phyloP scores from a whole-genome alignment of 2,329 filamentous ascomycete genomes.

The Penicillium sp. region DNA sequence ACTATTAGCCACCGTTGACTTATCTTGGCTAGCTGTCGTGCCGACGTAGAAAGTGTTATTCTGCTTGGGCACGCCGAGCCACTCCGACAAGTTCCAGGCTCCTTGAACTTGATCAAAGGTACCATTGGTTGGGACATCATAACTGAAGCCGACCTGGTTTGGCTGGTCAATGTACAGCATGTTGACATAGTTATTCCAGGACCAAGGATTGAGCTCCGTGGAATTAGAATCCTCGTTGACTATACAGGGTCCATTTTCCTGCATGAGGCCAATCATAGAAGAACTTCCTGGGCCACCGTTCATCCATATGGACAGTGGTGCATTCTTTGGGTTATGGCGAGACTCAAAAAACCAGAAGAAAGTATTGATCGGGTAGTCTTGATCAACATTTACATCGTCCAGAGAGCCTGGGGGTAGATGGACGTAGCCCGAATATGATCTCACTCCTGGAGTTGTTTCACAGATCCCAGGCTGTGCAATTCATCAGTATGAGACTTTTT shows the following conservation, averaged over 20 bases:
- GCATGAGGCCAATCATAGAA: conserved; percentile 57
- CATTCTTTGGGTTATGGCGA: conserved; percentile 51
- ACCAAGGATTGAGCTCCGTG: conserved; percentile 56
- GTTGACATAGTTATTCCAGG: conserved; percentile 63
- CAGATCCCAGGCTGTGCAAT: conserved; percentile 48
- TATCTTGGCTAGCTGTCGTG: conserved; percentile 50
- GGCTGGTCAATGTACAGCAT: conserved; percentile 71
- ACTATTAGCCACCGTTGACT: conserved; percentile 48
- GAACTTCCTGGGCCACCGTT: conserved; percentile 60
- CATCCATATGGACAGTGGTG: conserved; percentile 61
- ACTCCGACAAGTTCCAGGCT: conserved; percentile 28
- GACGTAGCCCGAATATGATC: conserved; percentile 60
- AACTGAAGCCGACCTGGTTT: conserved; percentile 58
- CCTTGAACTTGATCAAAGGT: conserved; percentile 34
- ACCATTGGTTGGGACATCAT: conserved; percentile 45
- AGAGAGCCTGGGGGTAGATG: conserved; percentile 52
- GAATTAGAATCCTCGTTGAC: conserved; percentile 53
- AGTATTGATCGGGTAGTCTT: conserved; percentile 59
- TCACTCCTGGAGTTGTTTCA: conserved; percentile 56
- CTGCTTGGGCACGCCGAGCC: conserved; percentile 39
- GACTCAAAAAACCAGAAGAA: conserved; percentile 67
- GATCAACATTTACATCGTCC: conserved; percentile 40
- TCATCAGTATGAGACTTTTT: conserved; percentile 1
- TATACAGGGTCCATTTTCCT: conserved; percentile 53
- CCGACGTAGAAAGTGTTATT: conserved; percentile 55